Conservation (phyloP, 1,284 basidiomycete species). For the Pulveroboletus ridleyi region DNA sequence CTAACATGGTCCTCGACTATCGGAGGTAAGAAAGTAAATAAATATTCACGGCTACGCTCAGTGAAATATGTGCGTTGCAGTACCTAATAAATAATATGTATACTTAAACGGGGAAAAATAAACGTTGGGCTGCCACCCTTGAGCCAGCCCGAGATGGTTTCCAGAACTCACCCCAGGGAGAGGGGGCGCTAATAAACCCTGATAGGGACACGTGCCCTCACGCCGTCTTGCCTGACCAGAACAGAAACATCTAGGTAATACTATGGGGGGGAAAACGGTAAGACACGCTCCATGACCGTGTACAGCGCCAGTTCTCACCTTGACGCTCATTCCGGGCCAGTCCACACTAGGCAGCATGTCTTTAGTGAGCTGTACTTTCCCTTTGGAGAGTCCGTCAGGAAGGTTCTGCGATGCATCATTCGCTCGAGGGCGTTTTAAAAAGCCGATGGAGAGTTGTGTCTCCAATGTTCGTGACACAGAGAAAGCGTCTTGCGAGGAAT, state of each 20-base stretch:
- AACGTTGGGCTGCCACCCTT: neutral
- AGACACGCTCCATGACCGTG: conserved; percentile 14
- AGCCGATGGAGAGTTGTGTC: conserved; percentile 64
- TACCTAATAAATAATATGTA: neutral
- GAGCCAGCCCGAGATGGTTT: neutral
- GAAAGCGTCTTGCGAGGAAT: conserved; percentile 49
- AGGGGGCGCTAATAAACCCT: conserved; percentile 49
- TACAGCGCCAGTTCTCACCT: conserved; percentile 49
- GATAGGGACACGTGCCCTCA: conserved; percentile 65
- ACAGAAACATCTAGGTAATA: conserved; percentile 77
- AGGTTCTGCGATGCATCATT: conserved; percentile 46
- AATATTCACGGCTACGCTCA: neutral
- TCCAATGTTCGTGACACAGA: conserved; percentile 56
- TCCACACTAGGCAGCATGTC: conserved; percentile 70
- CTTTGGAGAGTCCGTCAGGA: conserved; percentile 72
- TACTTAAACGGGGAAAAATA: conserved; percentile 6
- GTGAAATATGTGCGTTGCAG: conserved; percentile 16
- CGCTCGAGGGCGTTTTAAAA: conserved; percentile 68
- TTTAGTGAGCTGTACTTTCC: conserved; percentile 56
- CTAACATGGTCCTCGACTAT: too few relatives aligned
- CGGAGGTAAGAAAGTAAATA: too few relatives aligned
- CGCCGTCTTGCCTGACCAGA: conserved; percentile 62
- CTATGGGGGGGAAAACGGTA: conserved; percentile 42
- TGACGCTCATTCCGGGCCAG: conserved; percentile 69
- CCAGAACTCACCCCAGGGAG: neutral